These are phyloP conservation scores for Micractinium sp. DNA, from an alignment of 139 green algal genomes.

Conservation along the genomic window DNA sequence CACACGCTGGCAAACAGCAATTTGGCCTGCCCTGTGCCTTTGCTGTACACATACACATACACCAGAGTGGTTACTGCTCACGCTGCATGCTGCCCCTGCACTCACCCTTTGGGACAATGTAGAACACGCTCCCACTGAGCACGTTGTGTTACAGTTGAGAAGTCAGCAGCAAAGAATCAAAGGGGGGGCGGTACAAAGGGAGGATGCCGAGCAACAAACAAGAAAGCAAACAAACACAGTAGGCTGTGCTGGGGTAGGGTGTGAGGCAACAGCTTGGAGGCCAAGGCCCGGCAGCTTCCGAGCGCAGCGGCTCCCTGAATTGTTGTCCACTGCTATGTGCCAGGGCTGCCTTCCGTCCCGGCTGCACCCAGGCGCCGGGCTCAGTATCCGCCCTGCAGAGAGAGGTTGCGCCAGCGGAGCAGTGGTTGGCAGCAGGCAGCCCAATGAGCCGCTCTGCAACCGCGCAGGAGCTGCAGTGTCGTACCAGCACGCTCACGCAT, in stretches of 20 bases:
- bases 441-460: background rate
- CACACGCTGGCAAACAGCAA: no score
- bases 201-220: background rate
- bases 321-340: background rate
- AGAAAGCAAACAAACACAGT: background rate
- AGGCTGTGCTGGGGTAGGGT: no score
- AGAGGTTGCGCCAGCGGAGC: background rate
- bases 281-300: background rate
- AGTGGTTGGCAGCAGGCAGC: background rate
- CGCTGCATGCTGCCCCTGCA: background rate
- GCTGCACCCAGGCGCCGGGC: background rate
- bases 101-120: no score
- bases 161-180: slow-evolving; percentile 3
- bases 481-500: no score
- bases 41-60: no score
- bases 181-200: background rate
- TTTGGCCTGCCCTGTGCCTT: no score
- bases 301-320: background rate
- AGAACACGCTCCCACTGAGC: no score
- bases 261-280: background rate
- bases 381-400: slow-evolving; percentile 2
- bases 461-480: background rate
- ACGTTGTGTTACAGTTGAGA: background rate
- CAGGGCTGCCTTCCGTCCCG: background rate
- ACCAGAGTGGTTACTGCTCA: no score